Evolutionary conservation across 805 yeast species (phyloP).

Genomic region (Brettanomyces anomalus): DNA sequence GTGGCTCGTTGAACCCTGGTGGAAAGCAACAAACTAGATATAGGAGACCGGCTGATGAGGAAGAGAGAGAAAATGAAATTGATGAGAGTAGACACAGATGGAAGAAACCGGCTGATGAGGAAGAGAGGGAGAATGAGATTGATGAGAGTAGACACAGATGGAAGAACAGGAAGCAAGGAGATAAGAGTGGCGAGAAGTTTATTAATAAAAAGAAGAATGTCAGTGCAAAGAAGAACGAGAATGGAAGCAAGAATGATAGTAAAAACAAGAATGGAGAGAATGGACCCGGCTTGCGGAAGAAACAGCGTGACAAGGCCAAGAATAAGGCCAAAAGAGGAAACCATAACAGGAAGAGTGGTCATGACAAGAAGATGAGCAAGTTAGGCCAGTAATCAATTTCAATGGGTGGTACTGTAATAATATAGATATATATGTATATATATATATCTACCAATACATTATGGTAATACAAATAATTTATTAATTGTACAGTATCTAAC

Average conservation of each 20-base stretch:
- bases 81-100: slow-evolving; percentile 23
- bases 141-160: slow-evolving; percentile 19
- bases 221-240: not conserved
- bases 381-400: not conserved
- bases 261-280: not conserved
- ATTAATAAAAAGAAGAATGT: slow-evolving; percentile 16
- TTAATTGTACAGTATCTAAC: not conserved
- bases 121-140: slow-evolving; percentile 8
- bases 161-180: slow-evolving; percentile 26
- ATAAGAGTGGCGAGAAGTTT: slow-evolving; percentile 7
- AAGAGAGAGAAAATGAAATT: slow-evolving; percentile 8
- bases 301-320: slow-evolving; percentile 37
- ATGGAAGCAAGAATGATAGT: slow-evolving; percentile 7
- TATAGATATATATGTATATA: no score
- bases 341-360: slow-evolving; percentile 57
- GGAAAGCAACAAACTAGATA: slow-evolving; percentile 15
- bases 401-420: no score
- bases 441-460: no score
- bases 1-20: slow-evolving; percentile 21
- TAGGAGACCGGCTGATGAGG: slow-evolving; percentile 8
- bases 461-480: not conserved
- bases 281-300: slow-evolving; percentile 10
- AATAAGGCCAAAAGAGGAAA: slow-evolving; percentile 51
- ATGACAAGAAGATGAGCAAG: slow-evolving; percentile 36
- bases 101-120: slow-evolving; percentile 8